These are phyloP conservation scores for Arxiozyma slooffiae DNA, from an alignment of 1,139 yeast species.

Conservation along the genomic window DNA sequence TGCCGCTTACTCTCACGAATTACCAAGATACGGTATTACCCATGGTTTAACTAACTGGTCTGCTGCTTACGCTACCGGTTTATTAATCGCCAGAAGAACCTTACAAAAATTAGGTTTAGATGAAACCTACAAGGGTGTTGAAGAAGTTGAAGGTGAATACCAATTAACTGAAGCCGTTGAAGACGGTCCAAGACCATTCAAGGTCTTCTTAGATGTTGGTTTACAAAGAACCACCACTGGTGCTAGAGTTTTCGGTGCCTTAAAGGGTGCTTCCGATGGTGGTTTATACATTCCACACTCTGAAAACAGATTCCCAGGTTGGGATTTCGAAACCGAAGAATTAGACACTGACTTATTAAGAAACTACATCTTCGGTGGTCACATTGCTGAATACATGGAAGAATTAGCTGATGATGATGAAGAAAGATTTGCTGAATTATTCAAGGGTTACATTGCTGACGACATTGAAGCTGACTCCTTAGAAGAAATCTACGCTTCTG, in stretches of 20 bases:
- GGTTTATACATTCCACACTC: conserved; percentile 99
- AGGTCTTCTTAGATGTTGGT: conserved; percentile 99
- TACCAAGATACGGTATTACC: conserved; percentile 94
- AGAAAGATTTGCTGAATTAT: conserved; percentile 94
- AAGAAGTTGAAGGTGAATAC: conserved; percentile 99
- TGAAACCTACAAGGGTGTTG: conserved; percentile 97
- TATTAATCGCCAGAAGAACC: conserved; percentile 98
- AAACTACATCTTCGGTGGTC: conserved; percentile 99
- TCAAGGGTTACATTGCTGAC: conserved; percentile 94
- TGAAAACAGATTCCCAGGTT: conserved; percentile 99
- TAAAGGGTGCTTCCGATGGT: conserved; percentile 99
- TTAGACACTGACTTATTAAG: conserved; percentile 95
- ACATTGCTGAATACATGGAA: conserved; percentile 99
- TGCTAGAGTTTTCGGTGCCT: conserved; percentile 98
- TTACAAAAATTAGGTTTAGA: conserved; percentile 96
- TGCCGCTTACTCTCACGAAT: conserved; percentile 98
- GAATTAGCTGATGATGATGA: conserved; percentile 99
- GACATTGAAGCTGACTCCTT: conserved; percentile 94
- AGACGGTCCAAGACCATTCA: conserved; percentile 99
- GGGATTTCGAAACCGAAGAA: conserved; percentile 98
- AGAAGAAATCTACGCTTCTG: conserved; percentile 91
- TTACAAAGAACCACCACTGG: conserved; percentile 99
- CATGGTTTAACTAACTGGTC: conserved; percentile 99
- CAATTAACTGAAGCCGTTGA: conserved; percentile 98
- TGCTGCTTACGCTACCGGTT: conserved; percentile 99